Evolutionary conservation across 2,329 filamentous ascomycete genomes (phyloP).

Genomic region (Epichloe sp.): DNA sequence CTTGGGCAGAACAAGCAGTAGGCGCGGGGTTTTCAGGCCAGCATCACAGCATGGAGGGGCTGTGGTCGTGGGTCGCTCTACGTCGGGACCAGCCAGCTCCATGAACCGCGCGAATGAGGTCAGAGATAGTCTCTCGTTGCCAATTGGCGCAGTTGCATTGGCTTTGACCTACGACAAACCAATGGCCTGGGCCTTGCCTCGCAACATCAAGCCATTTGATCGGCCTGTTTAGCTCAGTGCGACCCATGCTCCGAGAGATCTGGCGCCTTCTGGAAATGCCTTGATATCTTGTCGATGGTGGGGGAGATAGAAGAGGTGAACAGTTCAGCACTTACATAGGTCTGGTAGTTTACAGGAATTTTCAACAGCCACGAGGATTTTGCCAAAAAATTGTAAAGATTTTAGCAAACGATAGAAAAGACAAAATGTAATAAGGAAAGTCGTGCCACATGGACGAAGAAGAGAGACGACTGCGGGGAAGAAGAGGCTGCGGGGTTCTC

Average conservation of each 20-base stretch:
- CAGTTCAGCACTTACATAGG: conserved; percentile 5
- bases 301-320: conserved; percentile 2
- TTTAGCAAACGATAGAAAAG: not conserved
- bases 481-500: conserved; percentile 2
- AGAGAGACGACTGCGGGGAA: not conserved
- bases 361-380: not conserved
- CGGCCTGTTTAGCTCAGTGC: conserved; percentile 3
- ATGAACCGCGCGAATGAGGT: not conserved
- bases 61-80: not conserved
- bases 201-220: conserved; percentile 3
- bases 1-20: not conserved
- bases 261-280: not conserved
- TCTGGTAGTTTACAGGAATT: not conserved
- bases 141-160: conserved; percentile 1
- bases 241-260: not conserved
- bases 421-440: not conserved
- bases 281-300: not conserved
- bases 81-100: not conserved
- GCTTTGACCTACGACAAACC: not conserved
- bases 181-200: not conserved
- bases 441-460: not conserved
- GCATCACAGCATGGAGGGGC: conserved; percentile 3
- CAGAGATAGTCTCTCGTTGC: conserved; percentile 1
- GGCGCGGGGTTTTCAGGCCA: conserved; percentile 4
- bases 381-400: not conserved